phyloP scores from a whole-genome alignment of 495 filamentous ascomycete species.

The Podospora tetraspora region DNA sequence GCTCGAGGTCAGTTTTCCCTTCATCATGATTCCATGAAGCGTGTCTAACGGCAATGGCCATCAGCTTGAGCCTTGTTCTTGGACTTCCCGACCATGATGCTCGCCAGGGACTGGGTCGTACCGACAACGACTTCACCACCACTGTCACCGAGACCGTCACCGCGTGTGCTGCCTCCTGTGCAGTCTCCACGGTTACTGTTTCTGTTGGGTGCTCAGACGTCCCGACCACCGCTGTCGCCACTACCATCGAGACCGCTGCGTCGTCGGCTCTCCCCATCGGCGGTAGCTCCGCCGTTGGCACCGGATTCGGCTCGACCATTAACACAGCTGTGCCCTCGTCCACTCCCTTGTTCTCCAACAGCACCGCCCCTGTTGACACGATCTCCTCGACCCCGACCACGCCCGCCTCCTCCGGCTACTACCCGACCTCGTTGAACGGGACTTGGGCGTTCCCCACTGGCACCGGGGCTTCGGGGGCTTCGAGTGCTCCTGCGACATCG shows the following conservation, averaged over 20 bases:
- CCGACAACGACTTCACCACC: background rate
- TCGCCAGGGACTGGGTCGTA: background rate
- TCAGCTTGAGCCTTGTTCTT: slow-evolving; percentile 1
- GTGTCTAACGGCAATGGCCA: background rate
- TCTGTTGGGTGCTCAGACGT: background rate
- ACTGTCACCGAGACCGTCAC: slow-evolving; percentile 4
- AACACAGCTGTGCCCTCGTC: background rate
- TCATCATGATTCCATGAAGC: background rate
- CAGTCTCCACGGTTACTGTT: background rate
- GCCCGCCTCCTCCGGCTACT: background rate
- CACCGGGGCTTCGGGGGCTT: background rate
- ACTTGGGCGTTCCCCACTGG: background rate
- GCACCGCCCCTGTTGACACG: background rate
- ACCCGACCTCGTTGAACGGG: background rate
- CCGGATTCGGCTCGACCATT: background rate
- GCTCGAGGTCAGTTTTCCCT: background rate
- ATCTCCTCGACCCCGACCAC: background rate
- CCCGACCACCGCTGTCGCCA: background rate
- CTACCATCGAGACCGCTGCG: background rate
- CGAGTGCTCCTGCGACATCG: background rate
- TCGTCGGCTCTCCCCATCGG: background rate
- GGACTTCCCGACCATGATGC: background rate
- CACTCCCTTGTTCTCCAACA: background rate
- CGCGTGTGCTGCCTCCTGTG: background rate
- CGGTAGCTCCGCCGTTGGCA: background rate